phyloP scores from a whole-genome alignment of 495 filamentous ascomycete genomes.

The Podospora pseudoanserina region DNA sequence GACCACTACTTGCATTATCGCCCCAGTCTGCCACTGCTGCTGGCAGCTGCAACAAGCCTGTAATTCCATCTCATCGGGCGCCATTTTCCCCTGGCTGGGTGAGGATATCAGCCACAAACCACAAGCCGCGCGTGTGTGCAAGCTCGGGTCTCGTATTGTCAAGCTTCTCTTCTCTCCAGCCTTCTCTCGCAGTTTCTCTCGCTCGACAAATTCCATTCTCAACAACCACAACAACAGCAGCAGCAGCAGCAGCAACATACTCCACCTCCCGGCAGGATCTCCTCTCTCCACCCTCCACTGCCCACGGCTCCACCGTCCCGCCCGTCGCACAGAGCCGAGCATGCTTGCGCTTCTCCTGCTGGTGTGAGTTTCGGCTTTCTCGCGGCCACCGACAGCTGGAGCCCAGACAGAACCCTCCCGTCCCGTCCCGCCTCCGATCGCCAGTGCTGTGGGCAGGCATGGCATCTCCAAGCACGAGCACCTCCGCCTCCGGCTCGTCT shows the following conservation, averaged over 20 bases:
- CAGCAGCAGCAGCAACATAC: too few relatives aligned
- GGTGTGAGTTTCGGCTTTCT: not conserved
- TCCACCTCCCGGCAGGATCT: not conserved
- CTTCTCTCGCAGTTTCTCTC: not conserved
- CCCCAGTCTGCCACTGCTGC: too few relatives aligned
- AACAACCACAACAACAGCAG: too few relatives aligned
- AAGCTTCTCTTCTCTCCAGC: too few relatives aligned
- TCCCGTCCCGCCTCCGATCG: not conserved
- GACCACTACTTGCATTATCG: too few relatives aligned
- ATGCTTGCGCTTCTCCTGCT: not conserved
- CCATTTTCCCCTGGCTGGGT: not conserved
- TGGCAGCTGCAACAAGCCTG: too few relatives aligned
- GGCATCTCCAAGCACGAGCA: constrained; percentile 2
- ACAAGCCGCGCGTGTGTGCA: not conserved
- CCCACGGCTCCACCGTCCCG: not conserved
- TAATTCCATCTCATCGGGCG: not conserved
- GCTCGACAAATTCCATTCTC: not conserved
- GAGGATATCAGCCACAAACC: not conserved
- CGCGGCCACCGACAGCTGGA: constrained; percentile 1
- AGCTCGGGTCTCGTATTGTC: too few relatives aligned
- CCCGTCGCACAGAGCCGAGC: constrained; percentile 4
- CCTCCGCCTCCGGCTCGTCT: not conserved
- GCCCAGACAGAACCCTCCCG: not conserved
- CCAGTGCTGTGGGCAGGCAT: not conserved
- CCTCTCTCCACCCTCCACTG: not conserved